A percentile compares a stretch with the other conserved stretches of the same genome.
These are phyloP conservation scores for Diaporthe ampelina DNA, from an alignment of 2,329 filamentous ascomycete genomes.

Conservation along the genomic window DNA sequence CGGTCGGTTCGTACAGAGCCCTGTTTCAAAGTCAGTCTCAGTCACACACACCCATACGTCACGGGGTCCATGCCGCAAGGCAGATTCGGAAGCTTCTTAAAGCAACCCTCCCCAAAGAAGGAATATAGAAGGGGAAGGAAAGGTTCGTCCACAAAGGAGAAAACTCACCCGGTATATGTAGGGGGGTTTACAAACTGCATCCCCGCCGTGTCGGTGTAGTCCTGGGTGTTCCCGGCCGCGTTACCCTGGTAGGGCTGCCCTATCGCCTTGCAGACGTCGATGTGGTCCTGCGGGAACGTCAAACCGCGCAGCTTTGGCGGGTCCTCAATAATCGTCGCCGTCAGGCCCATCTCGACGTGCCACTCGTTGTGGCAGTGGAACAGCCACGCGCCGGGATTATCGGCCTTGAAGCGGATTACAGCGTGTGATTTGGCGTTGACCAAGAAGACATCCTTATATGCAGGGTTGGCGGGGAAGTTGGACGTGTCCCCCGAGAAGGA, in stretches of 20 bases:
- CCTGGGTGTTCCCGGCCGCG: constrained; percentile 73
- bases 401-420: constrained; percentile 65
- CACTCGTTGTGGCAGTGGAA: constrained; percentile 74
- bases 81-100: constrained; percentile 7
- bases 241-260: constrained; percentile 71
- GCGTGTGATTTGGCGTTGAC: constrained; percentile 60
- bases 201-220: constrained; percentile 67
- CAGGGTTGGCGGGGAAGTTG: constrained; percentile 49
- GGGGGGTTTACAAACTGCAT: constrained; percentile 66
- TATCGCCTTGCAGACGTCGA: constrained; percentile 59
- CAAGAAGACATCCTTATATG: constrained; percentile 54
- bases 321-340: constrained; percentile 67
- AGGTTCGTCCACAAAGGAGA: constrained; percentile 28
- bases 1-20: constrained; percentile 34
- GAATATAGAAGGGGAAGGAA: neutral
- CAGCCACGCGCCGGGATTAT: constrained; percentile 68
- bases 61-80: constrained; percentile 17
- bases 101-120: neutral
- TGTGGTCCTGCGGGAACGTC: constrained; percentile 71
- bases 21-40: constrained; percentile 36
- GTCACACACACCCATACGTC: neutral
- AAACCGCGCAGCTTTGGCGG: constrained; percentile 68
- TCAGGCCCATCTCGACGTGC: constrained; percentile 73
- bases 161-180: constrained; percentile 60
- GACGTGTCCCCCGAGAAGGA: constrained; percentile 52